These are phyloP conservation scores for Lolium rigidum DNA, from an alignment of 176 grass and related monocot species.

Conservation along the genomic window DNA sequence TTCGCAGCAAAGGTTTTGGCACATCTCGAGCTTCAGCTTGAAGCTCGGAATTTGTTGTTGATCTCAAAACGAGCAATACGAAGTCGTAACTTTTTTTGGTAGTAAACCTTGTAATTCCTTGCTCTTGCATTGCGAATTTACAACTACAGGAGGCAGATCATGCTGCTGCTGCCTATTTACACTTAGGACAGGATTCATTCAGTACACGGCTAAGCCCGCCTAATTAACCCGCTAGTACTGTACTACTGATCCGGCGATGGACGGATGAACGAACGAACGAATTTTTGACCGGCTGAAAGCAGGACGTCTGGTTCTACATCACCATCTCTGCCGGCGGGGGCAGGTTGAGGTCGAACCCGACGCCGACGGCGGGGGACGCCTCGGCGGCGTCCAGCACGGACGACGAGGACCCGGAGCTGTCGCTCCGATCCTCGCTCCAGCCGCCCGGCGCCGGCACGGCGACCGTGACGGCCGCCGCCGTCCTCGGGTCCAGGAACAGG, in stretches of 20 bases:
- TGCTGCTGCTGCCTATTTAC: neutral
- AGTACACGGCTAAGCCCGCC: neutral
- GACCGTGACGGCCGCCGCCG: neutral
- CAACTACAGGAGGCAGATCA: neutral
- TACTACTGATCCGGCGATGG: neutral
- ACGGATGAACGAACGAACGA: neutral
- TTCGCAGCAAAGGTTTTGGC: neutral
- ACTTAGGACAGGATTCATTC: neutral
- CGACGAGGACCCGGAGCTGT: neutral
- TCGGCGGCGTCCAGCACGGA: neutral
- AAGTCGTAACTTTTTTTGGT: too few species aligned
- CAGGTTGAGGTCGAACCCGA: conserved; percentile 33
- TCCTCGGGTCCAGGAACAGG: neutral
- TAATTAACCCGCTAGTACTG: neutral
- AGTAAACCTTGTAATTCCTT: neutral
- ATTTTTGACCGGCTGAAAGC: neutral
- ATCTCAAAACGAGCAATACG: neutral
- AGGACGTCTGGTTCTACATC: neutral
- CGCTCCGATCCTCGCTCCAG: neutral
- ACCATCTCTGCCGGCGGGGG: conserved; percentile 10
- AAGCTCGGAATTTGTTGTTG: neutral
- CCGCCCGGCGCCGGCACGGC: neutral
- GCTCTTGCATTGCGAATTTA: neutral
- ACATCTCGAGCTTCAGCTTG: neutral
- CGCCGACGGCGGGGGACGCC: neutral